phyloP scores from a whole-genome alignment of 2,329 filamentous ascomycete species.

The Aspergillus persii region DNA sequence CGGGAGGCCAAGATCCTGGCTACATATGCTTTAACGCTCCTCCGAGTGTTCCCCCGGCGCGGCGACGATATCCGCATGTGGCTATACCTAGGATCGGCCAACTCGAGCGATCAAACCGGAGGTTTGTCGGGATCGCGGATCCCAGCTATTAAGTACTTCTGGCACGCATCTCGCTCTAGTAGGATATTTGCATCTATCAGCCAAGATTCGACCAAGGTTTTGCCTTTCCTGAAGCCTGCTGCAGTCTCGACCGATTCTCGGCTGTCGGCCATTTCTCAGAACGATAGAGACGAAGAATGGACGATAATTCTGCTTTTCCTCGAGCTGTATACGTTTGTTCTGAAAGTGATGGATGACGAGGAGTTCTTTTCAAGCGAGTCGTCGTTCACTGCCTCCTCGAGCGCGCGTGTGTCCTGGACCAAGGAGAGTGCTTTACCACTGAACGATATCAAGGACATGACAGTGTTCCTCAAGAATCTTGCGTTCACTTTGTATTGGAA shows the following conservation, averaged over 20 bases:
- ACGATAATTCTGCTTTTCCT: slow-evolving; percentile 84
- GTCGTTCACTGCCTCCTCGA: slow-evolving; percentile 42
- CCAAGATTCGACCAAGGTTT: slow-evolving; percentile 56
- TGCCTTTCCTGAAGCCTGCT: slow-evolving; percentile 54
- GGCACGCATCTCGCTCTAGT: slow-evolving; percentile 64
- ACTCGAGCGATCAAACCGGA: slow-evolving; percentile 33
- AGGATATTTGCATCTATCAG: slow-evolving; percentile 57
- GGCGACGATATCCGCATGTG: slow-evolving; percentile 94
- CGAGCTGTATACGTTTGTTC: slow-evolving; percentile 88
- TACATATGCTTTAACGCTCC: slow-evolving; percentile 79
- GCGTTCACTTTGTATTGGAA: slow-evolving; percentile 88
- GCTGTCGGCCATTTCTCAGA: slow-evolving; percentile 23
- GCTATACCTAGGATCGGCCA: slow-evolving; percentile 73
- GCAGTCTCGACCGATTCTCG: slow-evolving; percentile 41
- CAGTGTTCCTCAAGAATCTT: slow-evolving; percentile 83
- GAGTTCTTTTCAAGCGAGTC: slow-evolving; percentile 74
- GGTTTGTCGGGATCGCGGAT: slow-evolving; percentile 39
- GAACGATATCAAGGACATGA: slow-evolving; percentile 69
- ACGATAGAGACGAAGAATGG: slow-evolving; percentile 69
- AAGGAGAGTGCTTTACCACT: slow-evolving; percentile 67
- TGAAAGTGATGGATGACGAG: slow-evolving; percentile 92
- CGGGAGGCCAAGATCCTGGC: slow-evolving; percentile 72
- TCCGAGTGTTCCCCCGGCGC: slow-evolving; percentile 77
- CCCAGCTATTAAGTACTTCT: slow-evolving; percentile 79
- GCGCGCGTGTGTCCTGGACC: slow-evolving; percentile 55